phyloP scores from a whole-genome alignment of 345 rosid genomes.

The Populus tremula region DNA sequence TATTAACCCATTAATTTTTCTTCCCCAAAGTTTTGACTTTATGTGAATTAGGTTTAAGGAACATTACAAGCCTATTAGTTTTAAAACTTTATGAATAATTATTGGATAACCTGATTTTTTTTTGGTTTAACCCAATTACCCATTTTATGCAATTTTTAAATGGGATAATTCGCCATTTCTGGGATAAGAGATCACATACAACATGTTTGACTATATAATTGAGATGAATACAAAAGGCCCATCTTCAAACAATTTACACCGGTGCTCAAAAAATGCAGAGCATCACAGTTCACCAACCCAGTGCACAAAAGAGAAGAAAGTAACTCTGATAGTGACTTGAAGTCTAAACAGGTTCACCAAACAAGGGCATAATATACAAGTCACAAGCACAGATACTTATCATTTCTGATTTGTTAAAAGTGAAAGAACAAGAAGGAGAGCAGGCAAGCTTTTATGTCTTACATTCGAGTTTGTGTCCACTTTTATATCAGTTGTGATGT shows the following conservation, averaged over 20 bases:
- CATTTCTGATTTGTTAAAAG: background rate
- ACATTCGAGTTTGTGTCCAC: conserved; percentile 55
- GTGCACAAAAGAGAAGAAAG: no score
- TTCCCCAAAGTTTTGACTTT: no score
- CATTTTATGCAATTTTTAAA: background rate
- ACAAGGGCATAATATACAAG: background rate
- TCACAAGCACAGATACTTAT: background rate
- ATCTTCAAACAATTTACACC: background rate
- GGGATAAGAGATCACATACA: background rate
- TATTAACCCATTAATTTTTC: no score
- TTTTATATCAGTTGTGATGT: conserved; percentile 35
- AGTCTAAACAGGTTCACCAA: background rate
- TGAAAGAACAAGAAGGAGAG: background rate
- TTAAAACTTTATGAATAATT: no score
- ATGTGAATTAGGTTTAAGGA: no score
- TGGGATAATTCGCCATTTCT: background rate
- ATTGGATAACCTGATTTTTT: no score
- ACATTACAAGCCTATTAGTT: no score
- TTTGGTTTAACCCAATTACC: no score
- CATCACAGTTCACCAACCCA: background rate
- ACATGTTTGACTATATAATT: background rate
- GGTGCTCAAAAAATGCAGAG: background rate
- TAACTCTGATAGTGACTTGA: background rate
- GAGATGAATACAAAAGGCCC: background rate
- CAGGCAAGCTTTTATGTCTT: conserved; percentile 21